Base-by-base conservation (phyloP, 192 early-diverging fungal species). In the Backusella parvicylindrica region DNA sequence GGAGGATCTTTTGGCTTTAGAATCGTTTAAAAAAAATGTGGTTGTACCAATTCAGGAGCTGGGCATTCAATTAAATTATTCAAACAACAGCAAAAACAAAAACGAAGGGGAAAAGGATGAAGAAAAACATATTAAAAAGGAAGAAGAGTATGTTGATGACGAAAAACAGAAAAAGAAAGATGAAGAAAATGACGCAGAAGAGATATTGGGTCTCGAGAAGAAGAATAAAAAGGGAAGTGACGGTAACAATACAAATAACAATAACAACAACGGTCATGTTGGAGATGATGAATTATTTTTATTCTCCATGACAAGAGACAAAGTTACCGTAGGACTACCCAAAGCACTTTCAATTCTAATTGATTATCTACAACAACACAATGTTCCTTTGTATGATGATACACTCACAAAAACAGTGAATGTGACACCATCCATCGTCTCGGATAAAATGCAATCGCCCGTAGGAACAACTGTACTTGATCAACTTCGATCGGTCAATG, bases 271-370 rank as follows among this genome's bases (percentile, higher is more conserved):
- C 18, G 43, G n/a, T 6, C 43, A 47, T 47, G 43, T 16, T 47
- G 6, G 6, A 1, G 31, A 15, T 16, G 53, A 60, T 26, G 21
- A 13, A 9, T 12, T 41, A 40, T 26, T 70, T 30, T 47, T 26
- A 43, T 70, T 70, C 40, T 30, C 21, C 16, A 41, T 70, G 40
- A 70, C 68, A 13, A 70, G 37, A 31, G 68, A 70, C 23, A 70
- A 70, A 12, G 12, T 70, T 2, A 15, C 26, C 28, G 11, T 11
- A 6, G 23, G 13, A 28, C 47, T 70, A 32, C 68, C 38, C 6
- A 31, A 30, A 3, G 68, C 41, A 0, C 40, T 70, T 2, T 30
- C 12, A 3, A 43, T 47, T 16, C 15, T 43, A 2, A 41, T 70
- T 32, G 38, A 47, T 18, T 31, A 47, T 47, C 37, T 70, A 6